Base-by-base conservation (phyloP, 192 early-diverging fungal genomes). In the Coemansia sp. region DNA sequence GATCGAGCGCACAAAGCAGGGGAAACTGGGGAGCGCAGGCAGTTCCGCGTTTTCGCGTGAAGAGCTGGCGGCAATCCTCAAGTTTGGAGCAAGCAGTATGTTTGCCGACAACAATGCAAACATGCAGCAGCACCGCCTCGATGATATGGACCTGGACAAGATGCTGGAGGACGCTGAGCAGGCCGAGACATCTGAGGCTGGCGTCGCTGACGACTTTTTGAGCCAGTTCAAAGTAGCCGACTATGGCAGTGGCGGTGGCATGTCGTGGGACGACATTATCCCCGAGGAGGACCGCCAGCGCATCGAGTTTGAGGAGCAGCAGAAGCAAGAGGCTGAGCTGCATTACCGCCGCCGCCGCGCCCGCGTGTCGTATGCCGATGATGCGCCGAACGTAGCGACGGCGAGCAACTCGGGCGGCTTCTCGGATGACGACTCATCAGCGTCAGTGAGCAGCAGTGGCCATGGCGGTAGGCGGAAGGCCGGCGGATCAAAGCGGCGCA, bases 81-180 rank as follows among this genome's bases (percentile, higher is more conserved):
- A 99, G 76, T 99, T 99, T 82, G 98, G 98, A 9, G 98, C 97
- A 0, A 89, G 94, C 84, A 97, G 96, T 66, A 90, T 99, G 86
- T 99, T 99, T 75, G 82, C 83, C 32, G 89, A 94, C 53, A 89
- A 85, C 75, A 47, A 74, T 69, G 50, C 69, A 50, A 80, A 71
- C 3, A 76, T 68, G 78, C 82, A 84, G 74, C 85, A 90, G 83
- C 88, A 90, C 69, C 89, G 89, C 68, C 74, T 99, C 49, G 95
- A 97, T 58, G 93, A 98, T 60, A 82, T 99, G 74, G 95, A 99
- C 71, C 74, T 99, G 64, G 98, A 99, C 78, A 94, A 96, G 72
- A 97, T 99, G 79, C 85, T 99, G 32, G 94, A 91, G 35, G 87
- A 94, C 55, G 98, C 98, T 8, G 98, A 99, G 82, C 88, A 90